Percentiles rank a stretch among this genome's conserved stretches.
phyloP scores from a whole-genome alignment of 306 rosid species.

The Vigna mungo region DNA sequence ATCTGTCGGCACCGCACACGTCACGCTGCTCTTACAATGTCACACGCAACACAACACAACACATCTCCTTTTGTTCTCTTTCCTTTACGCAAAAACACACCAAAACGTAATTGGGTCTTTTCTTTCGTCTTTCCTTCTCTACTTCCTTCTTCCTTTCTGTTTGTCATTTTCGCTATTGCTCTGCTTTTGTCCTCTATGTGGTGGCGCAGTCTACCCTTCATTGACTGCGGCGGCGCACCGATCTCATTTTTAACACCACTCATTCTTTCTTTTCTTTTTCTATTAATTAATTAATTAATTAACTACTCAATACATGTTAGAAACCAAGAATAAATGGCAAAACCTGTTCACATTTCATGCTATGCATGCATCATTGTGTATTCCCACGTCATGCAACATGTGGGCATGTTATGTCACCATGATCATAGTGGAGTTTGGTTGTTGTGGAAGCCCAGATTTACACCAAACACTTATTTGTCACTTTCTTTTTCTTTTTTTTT shows the following conservation, averaged over 20 bases:
- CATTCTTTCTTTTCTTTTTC: no score
- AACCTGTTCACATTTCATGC: neutral
- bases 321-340: no score
- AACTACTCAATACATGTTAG: no score
- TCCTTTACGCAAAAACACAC: neutral
- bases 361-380: no score
- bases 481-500: no score
- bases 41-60: conserved; percentile 35
- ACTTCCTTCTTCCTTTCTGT: neutral
- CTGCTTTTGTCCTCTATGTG: conserved; percentile 32
- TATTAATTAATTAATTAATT: no score
- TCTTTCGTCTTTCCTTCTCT: neutral
- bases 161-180: neutral
- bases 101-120: neutral
- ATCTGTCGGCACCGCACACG: conserved; percentile 63
- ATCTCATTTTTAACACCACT: neutral
- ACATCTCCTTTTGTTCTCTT: neutral
- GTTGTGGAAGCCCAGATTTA: neutral
- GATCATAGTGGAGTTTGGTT: no score
- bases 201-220: conserved; percentile 39
- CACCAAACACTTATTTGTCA: neutral
- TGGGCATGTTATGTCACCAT: neutral
- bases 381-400: neutral
- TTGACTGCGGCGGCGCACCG: conserved; percentile 52
- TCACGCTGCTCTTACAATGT: conserved; percentile 50